Conservation (phyloP, 495 filamentous ascomycete species). For the Letharia lupina region DNA sequence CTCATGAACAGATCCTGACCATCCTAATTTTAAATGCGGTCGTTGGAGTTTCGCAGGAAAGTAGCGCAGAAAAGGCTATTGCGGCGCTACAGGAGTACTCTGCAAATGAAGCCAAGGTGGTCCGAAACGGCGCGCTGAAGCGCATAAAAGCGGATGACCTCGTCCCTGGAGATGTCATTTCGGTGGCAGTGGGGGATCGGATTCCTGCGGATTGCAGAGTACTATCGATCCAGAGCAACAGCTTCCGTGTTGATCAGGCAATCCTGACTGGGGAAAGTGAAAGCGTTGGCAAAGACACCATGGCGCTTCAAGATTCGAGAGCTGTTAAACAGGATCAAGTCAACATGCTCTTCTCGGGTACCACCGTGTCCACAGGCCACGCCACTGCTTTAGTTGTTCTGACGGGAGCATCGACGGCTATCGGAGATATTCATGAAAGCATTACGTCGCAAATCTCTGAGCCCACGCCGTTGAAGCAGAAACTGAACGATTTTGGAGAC, state of each 20-base stretch:
- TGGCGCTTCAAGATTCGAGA: conserved; percentile 60
- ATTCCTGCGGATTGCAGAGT: conserved; percentile 96
- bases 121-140: conserved; percentile 67
- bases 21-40: conserved; percentile 95
- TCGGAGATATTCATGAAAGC: conserved; percentile 98
- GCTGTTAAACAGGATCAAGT: conserved; percentile 96
- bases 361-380: conserved; percentile 90
- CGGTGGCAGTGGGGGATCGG: conserved; percentile 83
- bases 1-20: conserved; percentile 67
- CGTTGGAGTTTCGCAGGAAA: conserved; percentile 97
- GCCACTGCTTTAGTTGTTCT: conserved; percentile 87
- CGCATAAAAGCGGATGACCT: conserved; percentile 88
- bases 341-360: conserved; percentile 98
- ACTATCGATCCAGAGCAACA: conserved; percentile 90
- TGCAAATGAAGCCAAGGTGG: conserved; percentile 90
- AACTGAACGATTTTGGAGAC: conserved; percentile 97
- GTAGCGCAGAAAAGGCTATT: conserved; percentile 96
- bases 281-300: conserved; percentile 80
- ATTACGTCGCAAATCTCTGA: conserved; percentile 97
- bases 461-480: conserved; percentile 95
- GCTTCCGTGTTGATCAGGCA: conserved; percentile 90
- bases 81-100: conserved; percentile 98
- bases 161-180: conserved; percentile 89
- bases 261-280: conserved; percentile 98
- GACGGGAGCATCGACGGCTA: conserved; percentile 86